Conservation (phyloP, 2,329 filamentous ascomycete genomes). For the Didymella lethalis region DNA sequence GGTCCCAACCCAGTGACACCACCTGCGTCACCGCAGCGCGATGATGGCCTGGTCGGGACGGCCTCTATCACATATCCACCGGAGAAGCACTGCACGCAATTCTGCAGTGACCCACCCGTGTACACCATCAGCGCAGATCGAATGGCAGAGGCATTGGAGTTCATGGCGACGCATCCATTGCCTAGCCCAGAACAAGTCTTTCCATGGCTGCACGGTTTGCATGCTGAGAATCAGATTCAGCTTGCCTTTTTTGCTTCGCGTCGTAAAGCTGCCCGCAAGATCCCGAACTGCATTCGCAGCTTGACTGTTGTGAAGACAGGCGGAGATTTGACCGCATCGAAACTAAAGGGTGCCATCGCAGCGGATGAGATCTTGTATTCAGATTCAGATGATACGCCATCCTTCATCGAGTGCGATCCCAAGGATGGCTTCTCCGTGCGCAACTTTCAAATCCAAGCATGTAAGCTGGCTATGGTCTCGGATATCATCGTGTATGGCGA, state of each 20-base stretch:
- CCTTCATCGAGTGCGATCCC: constrained; percentile 86
- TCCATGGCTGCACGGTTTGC: constrained; percentile 94
- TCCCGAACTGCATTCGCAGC: constrained; percentile 78
- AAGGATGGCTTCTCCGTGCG: constrained; percentile 91
- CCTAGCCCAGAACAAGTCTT: constrained; percentile 88
- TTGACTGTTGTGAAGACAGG: constrained; percentile 90
- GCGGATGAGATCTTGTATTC: constrained; percentile 78
- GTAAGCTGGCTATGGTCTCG: constrained; percentile 85
- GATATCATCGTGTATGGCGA: constrained; percentile 94
- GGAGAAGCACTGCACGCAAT: constrained; percentile 65
- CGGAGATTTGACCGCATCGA: constrained; percentile 75
- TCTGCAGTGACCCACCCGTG: constrained; percentile 62
- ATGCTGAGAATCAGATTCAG: constrained; percentile 87
- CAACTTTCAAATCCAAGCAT: constrained; percentile 95
- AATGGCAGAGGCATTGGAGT: constrained; percentile 76
- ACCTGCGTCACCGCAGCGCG: constrained; percentile 67
- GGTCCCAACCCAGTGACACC: constrained; percentile 67
- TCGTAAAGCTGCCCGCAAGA: constrained; percentile 72
- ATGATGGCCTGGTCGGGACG: constrained; percentile 63
- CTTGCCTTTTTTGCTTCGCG: constrained; percentile 86
- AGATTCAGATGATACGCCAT: constrained; percentile 55
- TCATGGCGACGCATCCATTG: constrained; percentile 78
- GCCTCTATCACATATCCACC: constrained; percentile 80
- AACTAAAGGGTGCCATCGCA: constrained; percentile 85
- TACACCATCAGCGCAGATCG: constrained; percentile 76